Evolutionary conservation across 768 basidiomycete genomes (phyloP).

Genomic region (Hericium rajendrae): DNA sequence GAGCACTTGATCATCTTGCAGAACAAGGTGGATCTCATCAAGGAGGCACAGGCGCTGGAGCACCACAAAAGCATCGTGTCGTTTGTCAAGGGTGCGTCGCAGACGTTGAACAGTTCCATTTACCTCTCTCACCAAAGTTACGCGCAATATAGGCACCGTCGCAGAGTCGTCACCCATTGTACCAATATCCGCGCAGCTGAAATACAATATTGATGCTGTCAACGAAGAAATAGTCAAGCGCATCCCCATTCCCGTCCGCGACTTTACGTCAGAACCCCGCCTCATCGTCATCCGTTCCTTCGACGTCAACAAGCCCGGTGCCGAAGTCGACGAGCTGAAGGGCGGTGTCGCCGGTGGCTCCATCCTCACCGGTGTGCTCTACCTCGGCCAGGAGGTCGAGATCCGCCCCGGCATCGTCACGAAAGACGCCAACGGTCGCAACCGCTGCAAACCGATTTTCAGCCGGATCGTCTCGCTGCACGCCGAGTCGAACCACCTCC

Average conservation of each 20-base stretch:
- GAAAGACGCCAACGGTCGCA: constrained; percentile 84
- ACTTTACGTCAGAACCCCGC: constrained; percentile 85
- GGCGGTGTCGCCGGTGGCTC: constrained; percentile 98
- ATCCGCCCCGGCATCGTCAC: constrained; percentile 96
- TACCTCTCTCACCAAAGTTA: background rate
- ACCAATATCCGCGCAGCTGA: constrained; percentile 96
- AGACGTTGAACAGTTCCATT: background rate
- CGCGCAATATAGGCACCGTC: constrained; percentile 65
- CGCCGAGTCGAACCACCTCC: constrained; percentile 89
- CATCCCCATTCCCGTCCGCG: constrained; percentile 89
- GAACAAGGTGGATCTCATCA: constrained; percentile 98
- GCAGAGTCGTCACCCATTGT: constrained; percentile 97
- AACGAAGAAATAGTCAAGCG: constrained; percentile 97
- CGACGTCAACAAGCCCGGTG: constrained; percentile 98
- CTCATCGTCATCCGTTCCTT: constrained; percentile 99
- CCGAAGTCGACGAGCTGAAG: constrained; percentile 93
- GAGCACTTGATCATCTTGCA: constrained; percentile 96
- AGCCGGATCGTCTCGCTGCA: constrained; percentile 84
- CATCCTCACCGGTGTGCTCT: constrained; percentile 86
- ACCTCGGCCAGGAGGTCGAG: constrained; percentile 88
- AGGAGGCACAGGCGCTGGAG: constrained; percentile 87
- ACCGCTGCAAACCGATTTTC: constrained; percentile 89
- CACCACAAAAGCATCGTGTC: constrained; percentile 93
- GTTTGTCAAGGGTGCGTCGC: constrained; percentile 78
- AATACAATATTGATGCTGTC: constrained; percentile 98